A percentile compares a stretch with the other conserved stretches of the same genome.
Evolutionary conservation across 208 protist species (phyloP).

Genomic region (Crithidia brevicula): DNA sequence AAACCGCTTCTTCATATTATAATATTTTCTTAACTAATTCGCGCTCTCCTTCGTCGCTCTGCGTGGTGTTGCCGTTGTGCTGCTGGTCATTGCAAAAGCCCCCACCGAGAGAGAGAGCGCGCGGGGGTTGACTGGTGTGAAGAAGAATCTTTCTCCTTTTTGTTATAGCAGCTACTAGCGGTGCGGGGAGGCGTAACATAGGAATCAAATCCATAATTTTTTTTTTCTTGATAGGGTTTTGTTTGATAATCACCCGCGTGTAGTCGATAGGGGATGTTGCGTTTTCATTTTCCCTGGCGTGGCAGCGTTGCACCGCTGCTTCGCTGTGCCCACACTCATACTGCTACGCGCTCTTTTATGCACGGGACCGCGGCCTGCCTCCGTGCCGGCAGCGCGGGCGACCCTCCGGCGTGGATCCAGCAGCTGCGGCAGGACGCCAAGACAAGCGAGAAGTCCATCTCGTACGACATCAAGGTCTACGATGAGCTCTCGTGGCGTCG

Average conservation of each 20-base stretch:
- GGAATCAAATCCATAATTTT: too few relatives aligned
- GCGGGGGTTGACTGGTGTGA: too few relatives aligned
- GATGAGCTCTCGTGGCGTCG: conserved; percentile 83
- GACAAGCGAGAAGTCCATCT: conserved; percentile 66
- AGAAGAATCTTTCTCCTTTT: neutral
- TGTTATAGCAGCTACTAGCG: too few relatives aligned
- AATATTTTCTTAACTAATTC: too few relatives aligned
- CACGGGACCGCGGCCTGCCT: conserved; percentile 1
- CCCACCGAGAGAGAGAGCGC: too few relatives aligned
- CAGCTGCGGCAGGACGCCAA: conserved; percentile 77
- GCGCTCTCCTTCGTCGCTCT: too few relatives aligned
- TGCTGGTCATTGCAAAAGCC: too few relatives aligned
- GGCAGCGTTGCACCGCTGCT: neutral
- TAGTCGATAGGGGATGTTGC: too few relatives aligned
- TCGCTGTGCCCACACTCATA: neutral
- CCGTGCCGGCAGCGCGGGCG: neutral
- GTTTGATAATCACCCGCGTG: too few relatives aligned
- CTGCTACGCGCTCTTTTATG: neutral
- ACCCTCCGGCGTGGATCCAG: conserved; percentile 68
- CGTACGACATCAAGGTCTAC: conserved; percentile 91
- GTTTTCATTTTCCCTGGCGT: neutral
- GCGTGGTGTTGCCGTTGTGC: too few relatives aligned
- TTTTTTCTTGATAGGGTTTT: neutral
- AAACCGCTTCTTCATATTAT: too few relatives aligned
- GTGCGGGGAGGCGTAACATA: too few relatives aligned